Base-by-base conservation (phyloP, 2,329 filamentous ascomycete genomes). In the Cytospora leucostoma region DNA sequence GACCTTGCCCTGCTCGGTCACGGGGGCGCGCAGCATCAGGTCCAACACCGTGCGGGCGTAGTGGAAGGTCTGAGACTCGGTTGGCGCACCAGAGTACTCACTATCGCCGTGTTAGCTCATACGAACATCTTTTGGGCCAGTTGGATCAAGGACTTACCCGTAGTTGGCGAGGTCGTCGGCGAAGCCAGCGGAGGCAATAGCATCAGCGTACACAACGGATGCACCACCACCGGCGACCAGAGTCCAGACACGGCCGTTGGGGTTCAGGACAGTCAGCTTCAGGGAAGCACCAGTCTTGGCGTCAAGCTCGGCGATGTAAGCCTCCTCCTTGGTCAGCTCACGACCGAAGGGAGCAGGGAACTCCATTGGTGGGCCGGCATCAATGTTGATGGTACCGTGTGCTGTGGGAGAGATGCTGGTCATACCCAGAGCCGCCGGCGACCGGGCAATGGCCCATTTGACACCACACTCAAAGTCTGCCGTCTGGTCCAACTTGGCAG, bases 241-340 rank as follows among this genome's bases (percentile, higher is more conserved):
- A 66, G 95, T 99, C 95, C 95, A 99, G 77, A 99, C 90, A 74
- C 95, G 92, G 71, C 95, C 95, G 73, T 84, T 87, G 72, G 89
- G 78, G 84, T 99, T 99, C 71, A 99, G 87, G 71, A 99, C 91
- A 66, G 95, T 99, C 67, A 99, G 88, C 85, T 99, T 99, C 75
- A 99, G 90, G 35, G 95, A 99, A 69, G 95, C 95, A 85, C 95
- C 95, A 68, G 95, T 99, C 89, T 99, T 99, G 72, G 95, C 95
- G 74, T 99, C 95, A 78, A 99, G 90, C 80, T 97, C 95, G 67
- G 95, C 90, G 75, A 99, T 98, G 85, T 97, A 99, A 67, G 94
- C 93, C 84, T 99, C 95, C 82, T 99, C 95, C 84, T 98, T 98
- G 84, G 88, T 91, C 78, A 99, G 84, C 82, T 99, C 95, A 85